Conservation (phyloP, 495 filamentous ascomycete species). For the Paragyromitra xinjiangensis region DNA sequence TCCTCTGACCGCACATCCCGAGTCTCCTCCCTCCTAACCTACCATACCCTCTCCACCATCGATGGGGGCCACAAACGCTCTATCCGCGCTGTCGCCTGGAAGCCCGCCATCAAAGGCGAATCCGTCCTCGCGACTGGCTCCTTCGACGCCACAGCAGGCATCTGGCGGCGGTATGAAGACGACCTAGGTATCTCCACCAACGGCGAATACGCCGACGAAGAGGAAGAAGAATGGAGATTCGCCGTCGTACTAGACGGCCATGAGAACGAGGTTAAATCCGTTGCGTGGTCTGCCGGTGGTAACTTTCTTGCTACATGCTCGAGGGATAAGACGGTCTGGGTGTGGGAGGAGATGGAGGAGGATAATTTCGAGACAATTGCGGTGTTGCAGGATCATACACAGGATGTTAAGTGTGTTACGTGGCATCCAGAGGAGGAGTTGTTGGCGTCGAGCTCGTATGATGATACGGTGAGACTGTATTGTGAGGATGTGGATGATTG, state of each 20-base stretch:
- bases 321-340: slow-evolving; percentile 95
- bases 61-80: slow-evolving; percentile 89
- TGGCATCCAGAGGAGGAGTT: slow-evolving; percentile 84
- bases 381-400: slow-evolving; percentile 90
- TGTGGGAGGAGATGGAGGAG: slow-evolving; percentile 93
- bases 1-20: slow-evolving; percentile 85
- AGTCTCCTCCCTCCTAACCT: slow-evolving; percentile 83
- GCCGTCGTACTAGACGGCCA: slow-evolving; percentile 89
- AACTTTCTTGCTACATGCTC: slow-evolving; percentile 87
- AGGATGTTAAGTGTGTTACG: slow-evolving; percentile 89
- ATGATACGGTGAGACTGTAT: slow-evolving; percentile 89
- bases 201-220: slow-evolving; percentile 63
- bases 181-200: slow-evolving; percentile 55
- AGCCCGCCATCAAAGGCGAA: slow-evolving; percentile 70
- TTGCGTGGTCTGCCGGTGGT: slow-evolving; percentile 81
- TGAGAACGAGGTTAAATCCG: slow-evolving; percentile 88
- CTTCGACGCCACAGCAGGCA: slow-evolving; percentile 88
- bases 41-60: slow-evolving; percentile 78
- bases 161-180: slow-evolving; percentile 78
- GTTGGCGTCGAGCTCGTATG: slow-evolving; percentile 86
- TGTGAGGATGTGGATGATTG: slow-evolving; percentile 91
- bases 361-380: slow-evolving; percentile 97
- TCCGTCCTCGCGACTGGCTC: slow-evolving; percentile 86
- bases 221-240: slow-evolving; percentile 86
- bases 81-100: slow-evolving; percentile 83